These are phyloP conservation scores for Mortierella sp. DNA, from an alignment of 371 early-diverging fungal genomes.

Conservation along the genomic window DNA sequence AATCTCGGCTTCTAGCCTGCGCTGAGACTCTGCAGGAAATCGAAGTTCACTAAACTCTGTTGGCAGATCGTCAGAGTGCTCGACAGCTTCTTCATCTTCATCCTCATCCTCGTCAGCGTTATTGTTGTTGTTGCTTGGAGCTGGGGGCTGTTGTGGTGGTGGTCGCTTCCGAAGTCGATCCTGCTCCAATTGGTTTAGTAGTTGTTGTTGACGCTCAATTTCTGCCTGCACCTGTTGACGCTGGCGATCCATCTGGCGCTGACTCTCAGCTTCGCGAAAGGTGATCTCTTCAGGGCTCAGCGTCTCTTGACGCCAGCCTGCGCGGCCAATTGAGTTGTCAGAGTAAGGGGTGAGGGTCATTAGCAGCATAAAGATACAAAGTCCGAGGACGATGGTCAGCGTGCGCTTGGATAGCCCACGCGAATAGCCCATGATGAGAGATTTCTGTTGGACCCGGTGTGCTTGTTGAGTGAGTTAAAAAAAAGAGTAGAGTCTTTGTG, in stretches of 20 bases:
- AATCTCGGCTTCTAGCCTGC: constrained; percentile 20
- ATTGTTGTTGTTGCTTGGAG: neutral
- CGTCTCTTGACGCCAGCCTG: too few species aligned
- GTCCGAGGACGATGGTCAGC: constrained; percentile 19
- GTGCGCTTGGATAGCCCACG: constrained; percentile 23
- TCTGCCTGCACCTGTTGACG: neutral
- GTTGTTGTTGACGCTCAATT: neutral
- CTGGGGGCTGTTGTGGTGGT: neutral
- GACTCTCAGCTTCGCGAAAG: neutral
- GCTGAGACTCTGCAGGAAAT: constrained; percentile 17
- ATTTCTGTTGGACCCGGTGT: neutral
- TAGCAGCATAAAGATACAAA: constrained; percentile 27
- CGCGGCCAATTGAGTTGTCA: constrained; percentile 8
- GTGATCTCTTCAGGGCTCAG: too few species aligned
- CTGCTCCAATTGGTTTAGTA: neutral
- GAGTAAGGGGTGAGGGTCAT: constrained; percentile 30
- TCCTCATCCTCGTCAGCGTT: neutral
- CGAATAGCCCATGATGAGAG: constrained; percentile 1
- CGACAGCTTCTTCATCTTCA: constrained; percentile 5
- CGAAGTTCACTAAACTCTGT: constrained; percentile 22
- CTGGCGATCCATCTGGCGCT: constrained; percentile 1
- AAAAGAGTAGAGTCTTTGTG: neutral
- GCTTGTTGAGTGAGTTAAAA: neutral
- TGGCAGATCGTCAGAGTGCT: constrained; percentile 22
- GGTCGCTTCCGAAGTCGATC: neutral